phyloP scores from a whole-genome alignment of 495 filamentous ascomycete genomes.

The Corynascus novoguineensis region DNA sequence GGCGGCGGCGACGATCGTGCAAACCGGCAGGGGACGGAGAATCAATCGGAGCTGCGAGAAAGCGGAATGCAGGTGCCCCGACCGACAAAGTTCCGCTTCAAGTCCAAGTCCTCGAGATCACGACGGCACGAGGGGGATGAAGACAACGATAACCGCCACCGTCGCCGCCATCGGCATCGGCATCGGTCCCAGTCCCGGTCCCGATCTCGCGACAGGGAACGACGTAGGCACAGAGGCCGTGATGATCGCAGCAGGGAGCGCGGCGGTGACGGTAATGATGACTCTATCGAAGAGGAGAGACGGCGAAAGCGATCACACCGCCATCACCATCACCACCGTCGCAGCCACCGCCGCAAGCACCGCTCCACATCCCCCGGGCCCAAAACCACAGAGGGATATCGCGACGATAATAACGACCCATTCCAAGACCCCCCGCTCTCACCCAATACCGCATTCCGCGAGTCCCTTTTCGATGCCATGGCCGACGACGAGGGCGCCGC shows the following conservation, averaged over 20 bases:
- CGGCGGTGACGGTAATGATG: neutral
- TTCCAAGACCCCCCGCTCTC: constrained; percentile 53
- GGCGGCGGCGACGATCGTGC: neutral
- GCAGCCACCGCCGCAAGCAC: constrained; percentile 24
- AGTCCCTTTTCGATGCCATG: constrained; percentile 98
- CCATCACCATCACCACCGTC: constrained; percentile 20
- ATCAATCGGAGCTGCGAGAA: neutral
- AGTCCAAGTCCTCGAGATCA: constrained; percentile 30
- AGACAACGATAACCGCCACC: constrained; percentile 18
- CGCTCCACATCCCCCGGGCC: constrained; percentile 25
- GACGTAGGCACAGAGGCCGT: neutral
- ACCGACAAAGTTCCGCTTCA: constrained; percentile 57
- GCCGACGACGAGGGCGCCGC: constrained; percentile 94
- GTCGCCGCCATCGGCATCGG: constrained; percentile 29
- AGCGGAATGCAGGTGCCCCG: constrained; percentile 11
- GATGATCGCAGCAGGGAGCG: neutral
- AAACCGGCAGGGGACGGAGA: neutral
- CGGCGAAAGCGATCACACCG: neutral
- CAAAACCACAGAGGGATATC: constrained; percentile 5
- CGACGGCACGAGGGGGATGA: constrained; percentile 13
- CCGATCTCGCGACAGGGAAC: neutral
- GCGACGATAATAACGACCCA: constrained; percentile 33
- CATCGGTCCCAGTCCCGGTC: neutral
- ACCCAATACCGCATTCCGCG: constrained; percentile 72
- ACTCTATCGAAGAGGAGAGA: neutral